Conservation (phyloP, 2,329 filamentous ascomycete species). For the Ophiostoma sp. region DNA sequence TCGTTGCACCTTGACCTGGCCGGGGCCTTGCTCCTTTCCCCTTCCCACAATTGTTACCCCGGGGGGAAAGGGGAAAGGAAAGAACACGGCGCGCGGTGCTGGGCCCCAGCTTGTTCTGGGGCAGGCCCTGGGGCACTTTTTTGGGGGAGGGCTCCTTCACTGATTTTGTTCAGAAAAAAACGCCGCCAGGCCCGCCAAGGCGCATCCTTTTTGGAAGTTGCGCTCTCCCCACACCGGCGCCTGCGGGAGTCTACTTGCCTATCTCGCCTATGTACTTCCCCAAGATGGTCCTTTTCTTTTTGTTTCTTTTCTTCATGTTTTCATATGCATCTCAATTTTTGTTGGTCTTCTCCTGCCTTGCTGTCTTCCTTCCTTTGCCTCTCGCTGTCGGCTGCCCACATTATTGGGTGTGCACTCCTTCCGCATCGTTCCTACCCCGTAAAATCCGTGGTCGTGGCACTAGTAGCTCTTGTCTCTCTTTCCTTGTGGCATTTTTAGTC, state of each 20-base stretch:
- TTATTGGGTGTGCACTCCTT: constrained; percentile 17
- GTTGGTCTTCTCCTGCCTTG: not conserved
- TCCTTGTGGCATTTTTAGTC: not conserved
- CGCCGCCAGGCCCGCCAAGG: constrained; percentile 5
- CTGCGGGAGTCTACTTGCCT: constrained; percentile 2
- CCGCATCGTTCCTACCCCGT: constrained; percentile 22
- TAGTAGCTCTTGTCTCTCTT: constrained; percentile 4
- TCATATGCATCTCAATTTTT: not conserved
- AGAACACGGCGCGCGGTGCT: constrained; percentile 11
- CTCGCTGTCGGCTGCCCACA: not conserved
- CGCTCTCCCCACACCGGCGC: not conserved
- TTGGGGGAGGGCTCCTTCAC: not conserved
- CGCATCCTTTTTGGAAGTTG: not conserved
- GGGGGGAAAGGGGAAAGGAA: not conserved
- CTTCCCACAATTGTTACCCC: not conserved
- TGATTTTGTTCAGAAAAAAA: not conserved
- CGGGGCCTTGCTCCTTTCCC: not conserved
- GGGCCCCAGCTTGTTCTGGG: too few species aligned
- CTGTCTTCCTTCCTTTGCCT: not conserved
- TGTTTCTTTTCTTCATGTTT: not conserved
- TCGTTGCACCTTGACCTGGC: not conserved
- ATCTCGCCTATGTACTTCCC: constrained; percentile 7
- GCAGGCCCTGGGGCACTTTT: not conserved
- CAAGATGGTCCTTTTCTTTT: not conserved
- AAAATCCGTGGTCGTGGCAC: constrained; percentile 14